Conservation (phyloP, 805 yeast genomes). For the Yamadazyma kitorensis region DNA sequence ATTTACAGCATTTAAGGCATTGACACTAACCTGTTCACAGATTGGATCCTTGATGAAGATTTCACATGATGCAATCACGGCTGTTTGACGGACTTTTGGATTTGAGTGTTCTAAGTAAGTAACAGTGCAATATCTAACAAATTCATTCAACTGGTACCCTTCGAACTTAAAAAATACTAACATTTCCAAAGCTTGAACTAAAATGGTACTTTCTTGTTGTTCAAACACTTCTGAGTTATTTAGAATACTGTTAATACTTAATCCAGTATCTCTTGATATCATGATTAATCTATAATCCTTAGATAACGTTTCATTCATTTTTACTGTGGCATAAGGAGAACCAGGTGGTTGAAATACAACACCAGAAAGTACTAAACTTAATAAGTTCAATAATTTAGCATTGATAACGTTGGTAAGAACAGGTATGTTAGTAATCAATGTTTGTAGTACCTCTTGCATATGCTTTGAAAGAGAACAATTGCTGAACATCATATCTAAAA, state of each 20-base stretch:
- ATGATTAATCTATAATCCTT: slow-evolving; percentile 73
- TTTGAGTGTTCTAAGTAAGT: slow-evolving; percentile 78
- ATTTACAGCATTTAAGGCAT: slow-evolving; percentile 78
- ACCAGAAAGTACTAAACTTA: slow-evolving; percentile 79
- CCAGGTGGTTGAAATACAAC: slow-evolving; percentile 82
- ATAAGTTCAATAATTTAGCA: slow-evolving; percentile 63
- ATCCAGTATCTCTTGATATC: slow-evolving; percentile 66
- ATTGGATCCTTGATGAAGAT: slow-evolving; percentile 78
- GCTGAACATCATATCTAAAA: slow-evolving; percentile 69
- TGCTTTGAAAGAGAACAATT: slow-evolving; percentile 81
- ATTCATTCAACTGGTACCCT: slow-evolving; percentile 76
- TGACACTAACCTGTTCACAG: slow-evolving; percentile 76
- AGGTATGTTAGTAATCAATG: slow-evolving; percentile 70
- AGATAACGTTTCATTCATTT: slow-evolving; percentile 64
- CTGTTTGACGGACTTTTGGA: slow-evolving; percentile 75
- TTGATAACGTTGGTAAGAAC: slow-evolving; percentile 73
- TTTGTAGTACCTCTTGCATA: slow-evolving; percentile 71
- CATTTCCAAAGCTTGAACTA: slow-evolving; percentile 78
- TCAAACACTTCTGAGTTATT: slow-evolving; percentile 31
- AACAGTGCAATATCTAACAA: slow-evolving; percentile 82
- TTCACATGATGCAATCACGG: slow-evolving; percentile 79
- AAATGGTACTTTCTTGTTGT: slow-evolving; percentile 41
- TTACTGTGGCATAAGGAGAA: slow-evolving; percentile 63
- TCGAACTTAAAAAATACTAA: slow-evolving; percentile 71
- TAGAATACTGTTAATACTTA: slow-evolving; percentile 32